Conservation (phyloP, 371 early-diverging fungal species). For the Mucor mucedo region DNA sequence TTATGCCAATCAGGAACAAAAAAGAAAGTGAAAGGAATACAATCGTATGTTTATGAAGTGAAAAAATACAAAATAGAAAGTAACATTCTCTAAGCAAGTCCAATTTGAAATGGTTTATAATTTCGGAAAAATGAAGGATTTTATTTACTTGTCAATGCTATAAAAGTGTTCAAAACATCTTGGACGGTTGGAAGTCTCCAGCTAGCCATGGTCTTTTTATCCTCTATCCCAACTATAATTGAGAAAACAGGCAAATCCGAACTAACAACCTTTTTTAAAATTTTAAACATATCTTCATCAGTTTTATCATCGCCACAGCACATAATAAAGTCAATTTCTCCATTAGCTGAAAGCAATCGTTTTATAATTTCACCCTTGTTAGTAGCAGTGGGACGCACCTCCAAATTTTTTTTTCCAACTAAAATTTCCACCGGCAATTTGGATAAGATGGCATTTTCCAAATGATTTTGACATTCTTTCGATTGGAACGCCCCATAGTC, state of each 20-base stretch:
- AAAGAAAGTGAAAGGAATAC: background rate
- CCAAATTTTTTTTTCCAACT: slow-evolving; percentile 95
- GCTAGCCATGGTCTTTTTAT: slow-evolving; percentile 78
- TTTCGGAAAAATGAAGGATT: background rate
- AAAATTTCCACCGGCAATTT: slow-evolving; percentile 94
- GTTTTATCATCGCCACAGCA: slow-evolving; percentile 95
- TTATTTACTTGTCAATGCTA: background rate
- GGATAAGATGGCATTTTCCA: slow-evolving; percentile 84
- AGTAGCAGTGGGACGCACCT: slow-evolving; percentile 81
- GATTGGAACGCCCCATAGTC: slow-evolving; percentile 85
- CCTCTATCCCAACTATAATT: slow-evolving; percentile 74
- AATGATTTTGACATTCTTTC: slow-evolving; percentile 90
- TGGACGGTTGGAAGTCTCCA: slow-evolving; percentile 76
- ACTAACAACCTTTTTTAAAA: slow-evolving; percentile 46
- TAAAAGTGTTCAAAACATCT: slow-evolving; percentile 46
- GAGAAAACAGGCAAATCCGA: slow-evolving; percentile 59
- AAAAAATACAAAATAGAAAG: background rate
- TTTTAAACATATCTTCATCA: slow-evolving; percentile 94
- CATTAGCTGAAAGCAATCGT: slow-evolving; percentile 64
- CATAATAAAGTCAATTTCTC: slow-evolving; percentile 79
- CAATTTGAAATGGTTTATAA: background rate
- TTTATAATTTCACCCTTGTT: slow-evolving; percentile 96
- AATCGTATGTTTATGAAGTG: background rate
- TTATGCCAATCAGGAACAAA: slow-evolving; percentile 1
- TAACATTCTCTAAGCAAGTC: background rate